Evolutionary conservation across 2,329 filamentous ascomycete genomes (phyloP).

Genomic region (Colletotrichum ledebouriae): DNA sequence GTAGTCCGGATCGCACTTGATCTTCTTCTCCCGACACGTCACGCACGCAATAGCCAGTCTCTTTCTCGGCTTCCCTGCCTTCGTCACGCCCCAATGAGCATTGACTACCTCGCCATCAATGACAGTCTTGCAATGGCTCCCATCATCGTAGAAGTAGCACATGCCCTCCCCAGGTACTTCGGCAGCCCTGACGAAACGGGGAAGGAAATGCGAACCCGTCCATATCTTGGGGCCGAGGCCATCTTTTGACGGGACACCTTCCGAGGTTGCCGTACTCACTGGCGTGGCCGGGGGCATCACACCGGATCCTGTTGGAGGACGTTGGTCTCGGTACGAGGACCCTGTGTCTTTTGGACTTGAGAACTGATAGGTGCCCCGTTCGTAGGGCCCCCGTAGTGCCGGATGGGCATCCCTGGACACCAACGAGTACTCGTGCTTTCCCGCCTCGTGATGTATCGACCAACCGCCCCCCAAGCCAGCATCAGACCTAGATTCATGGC

Average conservation of each 20-base stretch:
- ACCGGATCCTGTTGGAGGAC: conserved; percentile 44
- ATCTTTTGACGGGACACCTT: conserved; percentile 67
- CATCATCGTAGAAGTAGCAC: conserved; percentile 90
- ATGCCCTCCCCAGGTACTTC: conserved; percentile 83
- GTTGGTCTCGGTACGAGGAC: conserved; percentile 47
- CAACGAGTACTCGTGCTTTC: conserved; percentile 61
- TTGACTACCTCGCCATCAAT: conserved; percentile 91
- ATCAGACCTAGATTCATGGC: conserved; percentile 53
- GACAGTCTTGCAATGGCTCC: conserved; percentile 82
- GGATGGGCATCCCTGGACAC: conserved; percentile 55
- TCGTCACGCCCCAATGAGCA: conserved; percentile 93
- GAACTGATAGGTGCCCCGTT: conserved; percentile 54
- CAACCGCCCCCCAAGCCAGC: conserved; percentile 54
- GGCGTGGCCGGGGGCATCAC: conserved; percentile 49
- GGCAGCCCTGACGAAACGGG: conserved; percentile 73
- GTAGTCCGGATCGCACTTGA: conserved; percentile 92
- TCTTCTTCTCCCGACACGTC: conserved; percentile 96
- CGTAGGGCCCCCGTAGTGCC: conserved; percentile 51
- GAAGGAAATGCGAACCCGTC: conserved; percentile 76
- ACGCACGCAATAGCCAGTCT: conserved; percentile 92
- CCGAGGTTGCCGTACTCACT: conserved; percentile 51
- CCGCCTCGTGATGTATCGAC: conserved; percentile 56
- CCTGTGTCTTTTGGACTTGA: conserved; percentile 52
- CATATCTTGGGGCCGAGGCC: conserved; percentile 76
- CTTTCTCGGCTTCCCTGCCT: conserved; percentile 93